Evolutionary conservation across 139 green algal genomes (phyloP).

Genomic region (Ostreobium quekettii): DNA sequence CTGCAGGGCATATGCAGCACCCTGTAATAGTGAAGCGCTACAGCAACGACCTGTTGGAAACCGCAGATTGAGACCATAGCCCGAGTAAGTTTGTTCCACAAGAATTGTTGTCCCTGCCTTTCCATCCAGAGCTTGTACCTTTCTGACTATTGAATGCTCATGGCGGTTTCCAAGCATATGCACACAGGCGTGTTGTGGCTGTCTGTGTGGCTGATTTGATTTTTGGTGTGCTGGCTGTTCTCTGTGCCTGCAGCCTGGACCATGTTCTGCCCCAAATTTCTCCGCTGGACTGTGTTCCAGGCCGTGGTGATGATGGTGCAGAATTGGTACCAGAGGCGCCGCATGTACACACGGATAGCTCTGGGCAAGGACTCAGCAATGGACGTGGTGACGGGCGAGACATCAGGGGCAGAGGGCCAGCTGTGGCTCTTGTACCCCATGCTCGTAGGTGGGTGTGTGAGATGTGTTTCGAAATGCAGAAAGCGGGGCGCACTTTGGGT

Average conservation of each 20-base stretch:
- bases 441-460: conserved; percentile 47
- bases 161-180: too few species aligned
- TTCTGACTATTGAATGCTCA: too few species aligned
- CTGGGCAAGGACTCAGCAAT: conserved; percentile 80
- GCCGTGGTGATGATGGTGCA: conserved; percentile 44
- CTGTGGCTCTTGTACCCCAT: conserved; percentile 82
- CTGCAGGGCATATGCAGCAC: too few species aligned
- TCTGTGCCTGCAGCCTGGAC: conserved; percentile 36
- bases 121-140: too few species aligned
- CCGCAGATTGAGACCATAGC: too few species aligned
- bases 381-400: conserved; percentile 84
- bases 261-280: conserved; percentile 43
- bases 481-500: not conserved
- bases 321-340: conserved; percentile 77
- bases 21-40: too few species aligned
- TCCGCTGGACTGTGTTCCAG: conserved; percentile 43
- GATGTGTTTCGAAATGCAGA: not conserved
- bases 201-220: not conserved
- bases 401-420: conserved; percentile 55
- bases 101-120: too few species aligned
- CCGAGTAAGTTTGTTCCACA: too few species aligned
- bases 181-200: too few species aligned
- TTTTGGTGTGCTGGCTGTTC: not conserved
- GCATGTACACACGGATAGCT: conserved; percentile 92
- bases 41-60: too few species aligned